Conservation (phyloP, 1,284 basidiomycete species). For the Cutaneotrichosporon curvatum region DNA sequence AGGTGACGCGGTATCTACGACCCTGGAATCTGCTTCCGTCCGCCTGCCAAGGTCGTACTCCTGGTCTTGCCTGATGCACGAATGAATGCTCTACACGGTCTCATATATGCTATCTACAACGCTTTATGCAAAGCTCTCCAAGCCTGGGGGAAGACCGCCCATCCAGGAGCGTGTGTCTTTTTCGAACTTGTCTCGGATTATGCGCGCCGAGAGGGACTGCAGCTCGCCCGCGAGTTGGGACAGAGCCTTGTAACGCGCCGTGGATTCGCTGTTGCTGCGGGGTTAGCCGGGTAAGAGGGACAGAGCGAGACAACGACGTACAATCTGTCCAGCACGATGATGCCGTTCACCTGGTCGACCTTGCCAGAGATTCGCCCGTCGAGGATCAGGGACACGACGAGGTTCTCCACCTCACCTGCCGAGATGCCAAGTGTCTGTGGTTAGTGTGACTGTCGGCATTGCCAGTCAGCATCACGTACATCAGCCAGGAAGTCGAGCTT, state of each 20-base stretch:
- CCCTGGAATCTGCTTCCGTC: too few species aligned
- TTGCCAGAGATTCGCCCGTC: constrained; percentile 91
- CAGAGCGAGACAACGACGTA: constrained; percentile 44
- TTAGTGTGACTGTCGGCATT: constrained; percentile 1
- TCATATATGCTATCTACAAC: constrained; percentile 14
- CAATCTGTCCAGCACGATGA: constrained; percentile 82
- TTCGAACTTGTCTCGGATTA: constrained; percentile 30
- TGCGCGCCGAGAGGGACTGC: constrained; percentile 43
- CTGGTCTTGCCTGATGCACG: not conserved
- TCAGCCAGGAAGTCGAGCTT: constrained; percentile 86
- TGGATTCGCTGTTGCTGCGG: constrained; percentile 68
- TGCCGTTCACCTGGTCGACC: constrained; percentile 91
- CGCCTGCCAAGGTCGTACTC: too few species aligned
- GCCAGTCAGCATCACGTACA: constrained; percentile 50
- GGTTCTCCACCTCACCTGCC: constrained; percentile 78
- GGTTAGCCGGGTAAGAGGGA: not conserved
- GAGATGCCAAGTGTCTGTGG: constrained; percentile 84
- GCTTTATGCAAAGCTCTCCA: constrained; percentile 15
- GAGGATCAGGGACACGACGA: constrained; percentile 86
- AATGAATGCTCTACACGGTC: not conserved
- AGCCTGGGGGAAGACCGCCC: constrained; percentile 1
- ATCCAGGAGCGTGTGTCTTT: constrained; percentile 13
- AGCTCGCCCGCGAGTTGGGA: constrained; percentile 73
- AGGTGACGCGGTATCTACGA: too few species aligned
- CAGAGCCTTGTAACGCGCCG: constrained; percentile 72